These are phyloP conservation scores for Lactuca sativa DNA, from an alignment of 129 eudicot genomes.

Conservation along the genomic window DNA sequence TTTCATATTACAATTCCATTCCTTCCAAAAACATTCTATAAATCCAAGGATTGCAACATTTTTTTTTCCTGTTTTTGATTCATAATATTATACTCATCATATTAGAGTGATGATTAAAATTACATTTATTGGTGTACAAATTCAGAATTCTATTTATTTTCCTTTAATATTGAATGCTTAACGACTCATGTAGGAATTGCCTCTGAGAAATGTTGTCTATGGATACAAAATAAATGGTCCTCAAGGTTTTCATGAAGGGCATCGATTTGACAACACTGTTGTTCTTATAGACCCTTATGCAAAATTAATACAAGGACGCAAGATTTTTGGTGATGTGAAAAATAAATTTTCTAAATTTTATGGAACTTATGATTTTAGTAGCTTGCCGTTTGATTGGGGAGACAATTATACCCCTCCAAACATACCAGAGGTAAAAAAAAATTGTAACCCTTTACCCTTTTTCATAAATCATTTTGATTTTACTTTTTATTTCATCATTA, in stretches of 20 bases:
- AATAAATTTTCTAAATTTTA: slow-evolving; percentile 50
- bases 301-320: slow-evolving; percentile 82
- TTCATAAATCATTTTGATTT: not conserved
- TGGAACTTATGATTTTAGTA: slow-evolving; percentile 86
- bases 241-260: slow-evolving; percentile 79
- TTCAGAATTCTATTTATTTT: too few species aligned
- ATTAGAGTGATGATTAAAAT: not conserved
- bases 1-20: too few species aligned
- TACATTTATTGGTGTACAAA: not conserved
- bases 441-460: too few species aligned
- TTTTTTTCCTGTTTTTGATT: too few species aligned
- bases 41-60: too few species aligned
- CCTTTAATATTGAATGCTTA: not conserved
- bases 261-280: slow-evolving; percentile 75
- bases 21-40: too few species aligned
- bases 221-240: slow-evolving; percentile 93
- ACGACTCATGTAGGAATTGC: slow-evolving; percentile 54
- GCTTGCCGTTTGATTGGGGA: slow-evolving; percentile 92
- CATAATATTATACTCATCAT: too few species aligned
- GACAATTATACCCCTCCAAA: slow-evolving; percentile 70
- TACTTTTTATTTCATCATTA: slow-evolving; percentile 3
- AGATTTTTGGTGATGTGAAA: slow-evolving; percentile 71
- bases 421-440: slow-evolving; percentile 73
- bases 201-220: slow-evolving; percentile 61
- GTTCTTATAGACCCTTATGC: slow-evolving; percentile 93